Evolutionary conservation across 441 rosid species (phyloP), one percentile per base, ranked within the genome.

Genomic region (Aquilaria agallochum): DNA sequence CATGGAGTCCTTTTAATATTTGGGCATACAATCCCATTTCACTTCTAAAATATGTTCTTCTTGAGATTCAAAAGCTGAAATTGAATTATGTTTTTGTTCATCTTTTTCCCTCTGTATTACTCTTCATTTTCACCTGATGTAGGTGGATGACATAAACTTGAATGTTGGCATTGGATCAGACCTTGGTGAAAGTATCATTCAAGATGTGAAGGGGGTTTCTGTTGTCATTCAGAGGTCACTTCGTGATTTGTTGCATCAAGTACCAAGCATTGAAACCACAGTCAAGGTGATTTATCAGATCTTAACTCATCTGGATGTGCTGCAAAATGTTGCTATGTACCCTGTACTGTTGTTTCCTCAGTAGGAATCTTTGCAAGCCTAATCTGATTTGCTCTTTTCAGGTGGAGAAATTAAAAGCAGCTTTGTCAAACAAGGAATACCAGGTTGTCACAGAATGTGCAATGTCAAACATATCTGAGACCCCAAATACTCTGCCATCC

Each of bases 71-170:
- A 15, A 50, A 42, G 50, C 13, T 20, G 52, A 57, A 46, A 9
- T 53, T 53, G 69, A 53, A 58, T 61, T 55, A 42, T 60, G 5
- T 27, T 62, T 59, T 45, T 66, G 44, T 45, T 56, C 57, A 42
- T 20, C 46, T 54, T 56, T 30, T 56, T 59, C 55, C 15, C 47
- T 20, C 47, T 36, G 56, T 68, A 44, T 44, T 45, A 33, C 53
- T 47, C 27, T 34, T 36, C 36, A n/a, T 46, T 58, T 63, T 48
- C 33, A 58, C 2, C 56, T 63, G 51, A 34, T 63, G 62, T 74
- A 95, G 99, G 90, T 95, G 62, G 85, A 87, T 78, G 97, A 95
- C 69, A 90, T 95, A 82, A 90, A 90, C 83, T 84, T 95, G 69
- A 95, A 95, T 82, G 95, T 95, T 68, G 98, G 96, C 51, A 69